A percentile compares a stretch with the other conserved stretches of the same genome.
These are phyloP conservation scores for Diaporthe vaccinii DNA, from an alignment of 2,329 filamentous ascomycete genomes.

Conservation along the genomic window DNA sequence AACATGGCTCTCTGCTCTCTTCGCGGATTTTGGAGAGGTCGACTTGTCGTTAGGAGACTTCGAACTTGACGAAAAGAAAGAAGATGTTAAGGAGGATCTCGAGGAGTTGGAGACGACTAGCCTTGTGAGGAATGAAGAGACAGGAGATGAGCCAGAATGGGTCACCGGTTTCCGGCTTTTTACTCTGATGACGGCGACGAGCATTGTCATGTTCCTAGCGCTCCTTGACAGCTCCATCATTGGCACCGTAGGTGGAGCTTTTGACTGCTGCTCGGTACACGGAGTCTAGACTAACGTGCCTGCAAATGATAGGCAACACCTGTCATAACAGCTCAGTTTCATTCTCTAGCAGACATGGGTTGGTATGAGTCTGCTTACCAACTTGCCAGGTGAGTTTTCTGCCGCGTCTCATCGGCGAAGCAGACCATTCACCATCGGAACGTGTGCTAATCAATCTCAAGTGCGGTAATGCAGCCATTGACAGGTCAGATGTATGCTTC, in stretches of 20 bases:
- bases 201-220: background rate
- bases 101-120: background rate
- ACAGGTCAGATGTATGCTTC: conserved; percentile 6
- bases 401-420: background rate
- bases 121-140: background rate
- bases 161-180: background rate
- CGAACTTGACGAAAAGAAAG: background rate
- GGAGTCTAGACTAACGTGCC: background rate
- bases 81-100: background rate
- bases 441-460: background rate
- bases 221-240: conserved; percentile 12
- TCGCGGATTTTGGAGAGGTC: background rate
- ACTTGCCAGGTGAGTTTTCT: conserved; percentile 1
- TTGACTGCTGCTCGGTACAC: too few relatives aligned
- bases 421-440: too few relatives aligned
- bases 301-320: background rate
- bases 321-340: conserved; percentile 33
- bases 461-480: conserved; percentile 1
- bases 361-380: conserved; percentile 26
- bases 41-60: background rate
- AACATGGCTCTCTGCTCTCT: conserved; percentile 9
- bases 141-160: background rate
- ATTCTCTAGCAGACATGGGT: conserved; percentile 9
- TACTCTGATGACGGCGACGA: background rate
- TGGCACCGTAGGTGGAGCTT: background rate